Evolutionary conservation across 495 filamentous ascomycete genomes (phyloP), one percentile per base, ranked within the genome.

Genomic region (Penicillium roqueforti): DNA sequence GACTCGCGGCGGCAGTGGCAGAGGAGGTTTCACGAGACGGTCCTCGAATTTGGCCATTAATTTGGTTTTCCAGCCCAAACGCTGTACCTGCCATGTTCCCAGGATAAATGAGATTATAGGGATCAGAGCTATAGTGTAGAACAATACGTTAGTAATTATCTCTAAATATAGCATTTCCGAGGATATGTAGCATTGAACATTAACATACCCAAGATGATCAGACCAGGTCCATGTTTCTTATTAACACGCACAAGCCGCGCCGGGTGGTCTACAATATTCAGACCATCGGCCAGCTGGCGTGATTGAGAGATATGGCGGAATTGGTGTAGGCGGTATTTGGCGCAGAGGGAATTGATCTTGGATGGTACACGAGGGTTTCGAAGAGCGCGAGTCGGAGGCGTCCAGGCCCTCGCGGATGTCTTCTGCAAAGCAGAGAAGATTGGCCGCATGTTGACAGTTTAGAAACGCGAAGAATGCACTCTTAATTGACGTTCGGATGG

Each of bases 41-140:
- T 97, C 91, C 74, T 96, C 92, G 73, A 84, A 88, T 57, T 83
- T 86, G 47, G 91, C 91, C 52, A 98, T 85, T 14, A 97, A 75
- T 36, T 92, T 87, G 8, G 91, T 91, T 68, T 98, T 98, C 91
- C 92, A 92, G 32, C 82, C 80, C 14, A 98, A 83, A 3, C 93
- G 89, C 62, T 95, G 80, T n/a, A 98, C 86, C 64, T 98, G 93
- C 93, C 93, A 98, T 38, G 87, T 88, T 36, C 93, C 93, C 31
- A 98, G 84, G 57, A 76, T 76, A 69, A 98, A 96, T 45, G 93
- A 87, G 6, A 91, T 96, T 39, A 95, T 75, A 32, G 93, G 93
- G 56, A 98, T 97, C 40, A 93, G 67, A 29, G 91, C 91, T 91
- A 60, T 26, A 41, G 14, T 13, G 3, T 40, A 20, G 20, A 38